phyloP scores from a whole-genome alignment of 2,329 filamentous ascomycete species.

The Tothia fuscella region DNA sequence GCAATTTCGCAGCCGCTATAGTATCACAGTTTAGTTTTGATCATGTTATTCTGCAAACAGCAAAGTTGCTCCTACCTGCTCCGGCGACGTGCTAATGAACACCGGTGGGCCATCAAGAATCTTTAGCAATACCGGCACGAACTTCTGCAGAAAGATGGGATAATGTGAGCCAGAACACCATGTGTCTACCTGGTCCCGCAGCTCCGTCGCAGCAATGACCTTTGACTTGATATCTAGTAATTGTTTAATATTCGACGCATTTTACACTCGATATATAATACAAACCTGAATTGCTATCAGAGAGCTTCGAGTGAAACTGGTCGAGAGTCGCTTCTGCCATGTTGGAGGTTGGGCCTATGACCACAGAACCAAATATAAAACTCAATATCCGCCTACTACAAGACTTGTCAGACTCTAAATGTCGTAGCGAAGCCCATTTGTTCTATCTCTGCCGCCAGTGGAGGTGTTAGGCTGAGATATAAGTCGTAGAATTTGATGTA shows the following conservation, averaged over 20 bases:
- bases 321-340: conserved; percentile 9
- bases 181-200: conserved; percentile 85
- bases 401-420: background rate
- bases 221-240: conserved; percentile 64
- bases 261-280: background rate
- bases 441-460: background rate
- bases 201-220: conserved; percentile 67
- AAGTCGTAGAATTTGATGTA: too few relatives aligned
- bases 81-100: conserved; percentile 79
- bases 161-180: conserved; percentile 68
- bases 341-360: background rate
- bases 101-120: conserved; percentile 77
- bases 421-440: background rate
- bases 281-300: conserved; percentile 1
- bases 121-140: conserved; percentile 81
- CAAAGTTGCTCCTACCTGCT: conserved; percentile 53
- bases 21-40: too few relatives aligned
- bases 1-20: conserved; percentile 77
- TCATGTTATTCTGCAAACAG: background rate
- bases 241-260: background rate
- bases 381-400: background rate
- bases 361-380: background rate
- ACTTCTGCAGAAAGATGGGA: conserved; percentile 65
- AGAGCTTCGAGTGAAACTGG: conserved; percentile 4
- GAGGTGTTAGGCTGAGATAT: conserved; percentile 1